Conservation (phyloP, 1,284 basidiomycete genomes). For the Chiua sp. region DNA sequence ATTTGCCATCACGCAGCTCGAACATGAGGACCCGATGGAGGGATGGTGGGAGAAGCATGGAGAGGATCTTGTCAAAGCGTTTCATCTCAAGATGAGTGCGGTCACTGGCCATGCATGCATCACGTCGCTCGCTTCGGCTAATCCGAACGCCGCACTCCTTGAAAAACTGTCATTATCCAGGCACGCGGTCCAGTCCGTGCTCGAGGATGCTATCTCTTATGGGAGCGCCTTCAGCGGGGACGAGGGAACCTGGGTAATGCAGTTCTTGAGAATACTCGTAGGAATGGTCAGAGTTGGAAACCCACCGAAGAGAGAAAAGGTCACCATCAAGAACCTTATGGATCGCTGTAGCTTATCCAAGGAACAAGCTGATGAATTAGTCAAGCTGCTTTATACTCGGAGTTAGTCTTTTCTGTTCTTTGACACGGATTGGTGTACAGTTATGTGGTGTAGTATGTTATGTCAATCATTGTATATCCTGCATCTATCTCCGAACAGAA, state of each 20-base stretch:
- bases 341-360: constrained; percentile 24
- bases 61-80: constrained; percentile 12
- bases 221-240: constrained; percentile 22
- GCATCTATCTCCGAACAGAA: no score
- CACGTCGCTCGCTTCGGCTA: constrained; percentile 22
- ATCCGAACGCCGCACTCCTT: constrained; percentile 2
- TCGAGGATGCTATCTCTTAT: constrained; percentile 29
- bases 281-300: constrained; percentile 20
- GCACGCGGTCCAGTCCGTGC: constrained; percentile 20
- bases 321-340: constrained; percentile 12
- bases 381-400: constrained; percentile 12
- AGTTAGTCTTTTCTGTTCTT: constrained; percentile 7
- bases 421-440: not conserved
- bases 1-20: constrained; percentile 45
- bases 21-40: constrained; percentile 35
- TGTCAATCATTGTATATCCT: no score
- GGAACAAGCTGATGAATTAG: constrained; percentile 26
- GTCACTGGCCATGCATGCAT: constrained; percentile 35
- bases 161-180: constrained; percentile 22
- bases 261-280: constrained; percentile 28
- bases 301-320: constrained; percentile 15
- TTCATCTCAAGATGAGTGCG: constrained; percentile 16
- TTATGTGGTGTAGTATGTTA: no score
- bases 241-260: constrained; percentile 26
- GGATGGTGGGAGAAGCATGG: constrained; percentile 31